phyloP scores from a whole-genome alignment of 257 asterid species.

The Cynanchum wilfordii region DNA sequence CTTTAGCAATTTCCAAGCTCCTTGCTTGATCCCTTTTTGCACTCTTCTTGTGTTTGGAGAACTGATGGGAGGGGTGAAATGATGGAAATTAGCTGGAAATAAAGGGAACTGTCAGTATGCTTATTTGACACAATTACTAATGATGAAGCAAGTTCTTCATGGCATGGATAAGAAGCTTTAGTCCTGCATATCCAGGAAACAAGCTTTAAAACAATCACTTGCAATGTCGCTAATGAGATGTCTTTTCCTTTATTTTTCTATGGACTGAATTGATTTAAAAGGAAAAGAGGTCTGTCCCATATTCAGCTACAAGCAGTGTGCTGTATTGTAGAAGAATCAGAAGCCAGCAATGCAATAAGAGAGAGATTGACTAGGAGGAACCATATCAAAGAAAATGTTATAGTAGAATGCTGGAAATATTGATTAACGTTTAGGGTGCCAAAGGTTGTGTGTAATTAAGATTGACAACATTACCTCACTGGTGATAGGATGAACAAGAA shows the following conservation, averaged over 20 bases:
- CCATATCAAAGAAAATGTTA: no score
- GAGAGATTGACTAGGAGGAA: background rate
- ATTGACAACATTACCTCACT: constrained; percentile 43
- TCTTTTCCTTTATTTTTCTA: background rate
- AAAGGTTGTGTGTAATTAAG: background rate
- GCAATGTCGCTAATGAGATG: background rate
- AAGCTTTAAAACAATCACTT: background rate
- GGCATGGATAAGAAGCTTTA: background rate
- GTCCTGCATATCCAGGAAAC: background rate
- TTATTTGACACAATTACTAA: background rate
- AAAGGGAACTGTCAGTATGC: background rate
- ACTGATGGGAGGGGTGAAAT: constrained; percentile 63
- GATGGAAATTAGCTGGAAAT: constrained; percentile 42
- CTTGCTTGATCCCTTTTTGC: constrained; percentile 11
- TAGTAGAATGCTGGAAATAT: background rate
- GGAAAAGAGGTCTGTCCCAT: background rate
- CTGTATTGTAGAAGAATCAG: background rate
- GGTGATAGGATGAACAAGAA: constrained; percentile 61
- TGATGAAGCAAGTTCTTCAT: background rate
- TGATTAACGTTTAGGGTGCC: background rate
- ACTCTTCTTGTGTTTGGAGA: constrained; percentile 43
- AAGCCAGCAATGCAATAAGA: background rate
- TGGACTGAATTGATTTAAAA: background rate
- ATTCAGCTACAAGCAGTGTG: background rate
- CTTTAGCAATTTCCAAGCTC: background rate